Conservation (phyloP, 208 protist species). For the Porcisia deanei region DNA sequence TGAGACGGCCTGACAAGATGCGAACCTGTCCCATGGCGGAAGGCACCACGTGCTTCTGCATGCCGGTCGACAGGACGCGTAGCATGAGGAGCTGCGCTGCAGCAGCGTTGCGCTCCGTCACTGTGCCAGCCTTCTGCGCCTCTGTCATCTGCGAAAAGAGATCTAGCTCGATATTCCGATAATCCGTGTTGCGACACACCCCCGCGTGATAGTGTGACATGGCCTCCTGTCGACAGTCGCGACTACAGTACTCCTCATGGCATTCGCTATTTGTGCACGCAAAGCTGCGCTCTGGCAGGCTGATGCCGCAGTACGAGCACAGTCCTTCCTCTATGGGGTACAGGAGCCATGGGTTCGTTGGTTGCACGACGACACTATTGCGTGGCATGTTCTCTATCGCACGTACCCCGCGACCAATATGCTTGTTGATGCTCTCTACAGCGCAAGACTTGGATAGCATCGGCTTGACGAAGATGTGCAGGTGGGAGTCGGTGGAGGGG, state of each 20-base stretch:
- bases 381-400: slow-evolving; percentile 39
- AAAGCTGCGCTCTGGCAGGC: slow-evolving; percentile 71
- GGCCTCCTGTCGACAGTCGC: slow-evolving; percentile 71
- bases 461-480: slow-evolving; percentile 81
- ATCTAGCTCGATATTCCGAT: slow-evolving; percentile 82
- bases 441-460: slow-evolving; percentile 51
- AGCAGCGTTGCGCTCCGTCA: slow-evolving; percentile 53
- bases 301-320: slow-evolving; percentile 59
- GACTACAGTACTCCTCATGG: slow-evolving; percentile 91
- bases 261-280: slow-evolving; percentile 67
- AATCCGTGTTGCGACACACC: slow-evolving; percentile 70
- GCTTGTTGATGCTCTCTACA: slow-evolving; percentile 35
- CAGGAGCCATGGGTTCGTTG: slow-evolving; percentile 59
- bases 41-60: slow-evolving; percentile 57
- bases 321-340: slow-evolving; percentile 67
- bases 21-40: slow-evolving; percentile 74
- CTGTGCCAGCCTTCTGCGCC: slow-evolving; percentile 35
- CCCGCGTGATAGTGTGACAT: slow-evolving; percentile 63
- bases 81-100: slow-evolving; percentile 83
- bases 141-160: slow-evolving; percentile 72
- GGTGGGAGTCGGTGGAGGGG: slow-evolving; percentile 63
- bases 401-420: slow-evolving; percentile 56
- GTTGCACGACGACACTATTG: slow-evolving; percentile 41
- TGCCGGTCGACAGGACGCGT: slow-evolving; percentile 57
- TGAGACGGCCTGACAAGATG: slow-evolving; percentile 64